Conservation (phyloP, 179 eudicot species). For the Patellifolia procumbens region DNA sequence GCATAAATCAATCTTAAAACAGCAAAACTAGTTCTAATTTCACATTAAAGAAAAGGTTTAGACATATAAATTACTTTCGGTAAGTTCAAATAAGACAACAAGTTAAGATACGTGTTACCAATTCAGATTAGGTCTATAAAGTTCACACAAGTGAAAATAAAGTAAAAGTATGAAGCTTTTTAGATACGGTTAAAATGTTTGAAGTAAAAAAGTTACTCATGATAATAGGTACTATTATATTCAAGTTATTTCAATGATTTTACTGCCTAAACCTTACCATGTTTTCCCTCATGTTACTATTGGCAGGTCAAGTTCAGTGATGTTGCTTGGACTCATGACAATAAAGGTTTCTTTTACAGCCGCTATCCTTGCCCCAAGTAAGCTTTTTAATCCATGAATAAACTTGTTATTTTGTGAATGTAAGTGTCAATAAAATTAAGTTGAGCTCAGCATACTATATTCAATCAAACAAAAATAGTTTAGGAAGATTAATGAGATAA, state of each 20-base stretch:
- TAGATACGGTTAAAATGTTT: background rate
- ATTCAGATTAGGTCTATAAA: too few relatives aligned
- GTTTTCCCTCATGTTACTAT: background rate
- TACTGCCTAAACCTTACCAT: background rate
- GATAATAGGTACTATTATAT: background rate
- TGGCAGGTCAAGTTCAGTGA: slow-evolving; percentile 77
- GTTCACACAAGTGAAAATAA: background rate
- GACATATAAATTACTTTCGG: too few relatives aligned
- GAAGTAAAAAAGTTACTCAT: background rate
- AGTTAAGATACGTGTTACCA: too few relatives aligned
- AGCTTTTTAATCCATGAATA: slow-evolving; percentile 22
- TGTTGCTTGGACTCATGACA: slow-evolving; percentile 85
- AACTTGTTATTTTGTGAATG: slow-evolving; percentile 1
- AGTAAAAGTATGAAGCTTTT: background rate
- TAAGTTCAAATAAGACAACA: too few relatives aligned
- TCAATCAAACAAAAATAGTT: too few relatives aligned
- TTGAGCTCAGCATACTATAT: too few relatives aligned
- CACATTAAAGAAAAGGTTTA: too few relatives aligned
- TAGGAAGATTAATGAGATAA: too few relatives aligned
- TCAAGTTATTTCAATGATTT: background rate
- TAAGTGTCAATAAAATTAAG: too few relatives aligned
- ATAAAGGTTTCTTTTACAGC: slow-evolving; percentile 84
- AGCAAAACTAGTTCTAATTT: too few relatives aligned
- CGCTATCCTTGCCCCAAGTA: slow-evolving; percentile 86
- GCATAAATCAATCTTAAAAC: too few relatives aligned